A percentile compares a stretch with the other conserved stretches of the same genome.
Conservation (phyloP, 2,329 filamentous ascomycete species). For the Aspergillaceae sp. region DNA sequence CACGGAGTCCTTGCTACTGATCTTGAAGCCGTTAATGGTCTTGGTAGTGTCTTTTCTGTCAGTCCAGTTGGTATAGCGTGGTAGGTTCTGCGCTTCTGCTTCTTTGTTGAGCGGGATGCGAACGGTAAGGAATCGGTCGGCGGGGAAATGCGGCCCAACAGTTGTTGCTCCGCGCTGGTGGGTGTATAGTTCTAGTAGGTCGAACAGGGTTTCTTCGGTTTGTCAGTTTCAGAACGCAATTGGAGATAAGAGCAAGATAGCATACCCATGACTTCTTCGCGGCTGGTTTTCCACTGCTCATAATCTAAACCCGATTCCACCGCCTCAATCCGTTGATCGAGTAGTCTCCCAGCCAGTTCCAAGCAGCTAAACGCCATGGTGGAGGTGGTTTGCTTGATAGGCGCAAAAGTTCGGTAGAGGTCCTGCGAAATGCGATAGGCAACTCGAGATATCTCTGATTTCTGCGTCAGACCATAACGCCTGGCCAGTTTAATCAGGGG, state of each 20-base stretch:
- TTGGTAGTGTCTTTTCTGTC: slow-evolving; percentile 19
- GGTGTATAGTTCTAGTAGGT: slow-evolving; percentile 85
- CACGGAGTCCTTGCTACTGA: slow-evolving; percentile 18
- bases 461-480: slow-evolving; percentile 46
- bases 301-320: slow-evolving; percentile 43
- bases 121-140: slow-evolving; percentile 73
- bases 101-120: slow-evolving; percentile 82
- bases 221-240: slow-evolving; percentile 13
- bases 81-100: slow-evolving; percentile 53
- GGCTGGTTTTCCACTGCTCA: slow-evolving; percentile 40
- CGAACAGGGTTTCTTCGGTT: slow-evolving; percentile 66
- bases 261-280: slow-evolving; percentile 42
- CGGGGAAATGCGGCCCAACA: slow-evolving; percentile 61
- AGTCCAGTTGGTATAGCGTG: slow-evolving; percentile 54
- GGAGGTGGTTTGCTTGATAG: slow-evolving; percentile 80
- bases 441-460: slow-evolving; percentile 50
- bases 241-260: slow-evolving; percentile 15
- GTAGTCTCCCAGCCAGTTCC: slow-evolving; percentile 67
- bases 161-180: slow-evolving; percentile 68
- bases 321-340: slow-evolving; percentile 46
- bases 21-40: slow-evolving; percentile 12
- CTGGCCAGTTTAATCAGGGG: slow-evolving; percentile 71
- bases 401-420: slow-evolving; percentile 85
- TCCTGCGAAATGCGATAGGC: slow-evolving; percentile 81
- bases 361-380: slow-evolving; percentile 75